Evolutionary conservation across 208 protist genomes (phyloP).

Genomic region (Trypanosoma grayi): DNA sequence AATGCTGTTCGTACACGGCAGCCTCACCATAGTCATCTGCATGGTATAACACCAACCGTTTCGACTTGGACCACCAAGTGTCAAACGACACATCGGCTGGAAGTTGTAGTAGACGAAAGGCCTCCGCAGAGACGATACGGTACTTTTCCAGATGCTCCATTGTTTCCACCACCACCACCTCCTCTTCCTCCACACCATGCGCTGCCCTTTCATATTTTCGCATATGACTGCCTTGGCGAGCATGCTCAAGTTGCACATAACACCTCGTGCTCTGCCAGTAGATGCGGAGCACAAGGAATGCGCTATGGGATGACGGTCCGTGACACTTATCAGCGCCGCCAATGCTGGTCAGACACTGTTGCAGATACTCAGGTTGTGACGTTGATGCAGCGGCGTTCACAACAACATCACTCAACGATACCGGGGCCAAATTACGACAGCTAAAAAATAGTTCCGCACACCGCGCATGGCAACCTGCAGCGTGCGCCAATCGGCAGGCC

Average conservation of each 20-base stretch:
- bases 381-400: constrained; percentile 24
- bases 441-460: constrained; percentile 41
- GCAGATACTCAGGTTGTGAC: constrained; percentile 17
- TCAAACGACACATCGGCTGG: constrained; percentile 18
- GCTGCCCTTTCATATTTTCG: not conserved
- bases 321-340: not conserved
- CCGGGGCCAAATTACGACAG: constrained; percentile 9
- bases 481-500: constrained; percentile 28
- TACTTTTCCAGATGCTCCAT: constrained; percentile 5
- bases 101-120: constrained; percentile 21
- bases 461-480: constrained; percentile 19
- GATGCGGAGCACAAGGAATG: constrained; percentile 16
- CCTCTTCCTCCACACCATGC: not conserved
- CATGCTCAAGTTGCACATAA: constrained; percentile 8
- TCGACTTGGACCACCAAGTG: constrained; percentile 25
- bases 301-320: not conserved
- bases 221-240: not conserved
- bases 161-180: not conserved
- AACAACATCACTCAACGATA: constrained; percentile 18
- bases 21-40: constrained; percentile 21
- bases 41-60: constrained; percentile 28
- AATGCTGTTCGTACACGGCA: constrained; percentile 25
- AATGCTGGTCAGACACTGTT: constrained; percentile 19
- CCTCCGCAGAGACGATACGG: constrained; percentile 12
- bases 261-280: constrained; percentile 31